Conservation (phyloP, 2,329 filamentous ascomycete genomes). For the Colletotrichum coccodes region DNA sequence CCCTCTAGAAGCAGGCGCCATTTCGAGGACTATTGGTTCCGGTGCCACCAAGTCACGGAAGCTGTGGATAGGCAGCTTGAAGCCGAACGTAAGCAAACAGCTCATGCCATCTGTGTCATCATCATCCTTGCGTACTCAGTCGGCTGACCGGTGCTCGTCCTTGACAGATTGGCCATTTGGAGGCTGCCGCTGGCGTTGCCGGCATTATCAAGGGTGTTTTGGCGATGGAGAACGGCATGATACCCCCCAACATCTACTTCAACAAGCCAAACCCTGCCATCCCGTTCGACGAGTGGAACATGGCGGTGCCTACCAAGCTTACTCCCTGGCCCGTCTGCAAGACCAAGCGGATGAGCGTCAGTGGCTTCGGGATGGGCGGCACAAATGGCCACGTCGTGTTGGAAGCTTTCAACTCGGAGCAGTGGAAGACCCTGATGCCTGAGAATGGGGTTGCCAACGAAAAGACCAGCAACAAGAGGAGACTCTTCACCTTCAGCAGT, state of each 20-base stretch:
- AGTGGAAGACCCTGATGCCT: background rate
- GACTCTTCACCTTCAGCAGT: background rate
- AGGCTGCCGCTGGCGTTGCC: background rate
- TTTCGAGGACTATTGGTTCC: background rate
- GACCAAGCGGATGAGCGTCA: background rate
- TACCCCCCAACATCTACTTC: background rate
- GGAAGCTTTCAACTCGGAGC: background rate
- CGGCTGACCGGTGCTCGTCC: background rate
- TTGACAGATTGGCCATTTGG: slow-evolving; percentile 6
- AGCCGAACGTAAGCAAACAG: background rate
- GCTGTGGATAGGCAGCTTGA: background rate
- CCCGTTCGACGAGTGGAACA: background rate
- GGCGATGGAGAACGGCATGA: background rate
- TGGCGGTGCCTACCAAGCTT: background rate
- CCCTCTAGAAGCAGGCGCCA: background rate
- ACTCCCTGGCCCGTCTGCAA: background rate
- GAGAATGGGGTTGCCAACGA: background rate
- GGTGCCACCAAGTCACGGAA: background rate
- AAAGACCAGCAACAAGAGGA: background rate
- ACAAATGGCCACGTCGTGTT: background rate
- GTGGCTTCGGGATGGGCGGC: background rate
- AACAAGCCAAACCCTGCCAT: background rate
- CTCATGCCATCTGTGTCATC: no score
- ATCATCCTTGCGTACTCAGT: background rate
- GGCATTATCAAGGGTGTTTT: background rate